Evolutionary conservation across 805 yeast genomes (phyloP).

Genomic region (Zygoascus flipseniorum): DNA sequence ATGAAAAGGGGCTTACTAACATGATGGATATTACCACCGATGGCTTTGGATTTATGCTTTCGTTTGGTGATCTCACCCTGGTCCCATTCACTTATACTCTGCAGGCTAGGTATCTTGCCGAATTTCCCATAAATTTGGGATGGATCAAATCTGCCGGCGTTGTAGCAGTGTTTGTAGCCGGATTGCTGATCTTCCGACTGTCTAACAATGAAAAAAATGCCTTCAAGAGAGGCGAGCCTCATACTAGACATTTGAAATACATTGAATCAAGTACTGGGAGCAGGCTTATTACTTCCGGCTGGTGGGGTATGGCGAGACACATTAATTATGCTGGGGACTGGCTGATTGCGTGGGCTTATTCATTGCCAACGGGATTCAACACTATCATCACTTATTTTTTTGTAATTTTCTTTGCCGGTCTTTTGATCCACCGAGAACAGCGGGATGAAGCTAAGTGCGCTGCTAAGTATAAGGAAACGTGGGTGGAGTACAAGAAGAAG

Average conservation of each 20-base stretch:
- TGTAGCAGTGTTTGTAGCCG: constrained; percentile 43
- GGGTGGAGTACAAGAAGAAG: constrained; percentile 70
- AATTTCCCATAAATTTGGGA: constrained; percentile 53
- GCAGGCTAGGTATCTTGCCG: constrained; percentile 74
- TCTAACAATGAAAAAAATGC: constrained; percentile 79
- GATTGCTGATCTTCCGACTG: constrained; percentile 75
- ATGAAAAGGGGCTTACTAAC: constrained; percentile 80
- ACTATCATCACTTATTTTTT: constrained; percentile 85
- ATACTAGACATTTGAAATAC: constrained; percentile 50
- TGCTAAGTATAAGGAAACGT: constrained; percentile 73
- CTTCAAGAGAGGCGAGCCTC: constrained; percentile 70
- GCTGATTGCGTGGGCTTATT: constrained; percentile 86
- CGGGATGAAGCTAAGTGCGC: constrained; percentile 91
- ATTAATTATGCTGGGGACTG: constrained; percentile 95
- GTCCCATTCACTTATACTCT: constrained; percentile 87
- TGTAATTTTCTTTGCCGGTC: constrained; percentile 68
- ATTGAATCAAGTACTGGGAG: constrained; percentile 73
- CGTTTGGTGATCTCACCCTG: constrained; percentile 88
- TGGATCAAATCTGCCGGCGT: constrained; percentile 32
- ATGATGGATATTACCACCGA: constrained; percentile 97
- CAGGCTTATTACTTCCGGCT: constrained; percentile 75
- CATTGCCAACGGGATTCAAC: constrained; percentile 75
- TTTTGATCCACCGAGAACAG: constrained; percentile 78
- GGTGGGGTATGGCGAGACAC: constrained; percentile 95
- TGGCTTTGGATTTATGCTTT: constrained; percentile 94